Conservation (phyloP, 257 asterid species). For the Euphrasia confusa region DNA sequence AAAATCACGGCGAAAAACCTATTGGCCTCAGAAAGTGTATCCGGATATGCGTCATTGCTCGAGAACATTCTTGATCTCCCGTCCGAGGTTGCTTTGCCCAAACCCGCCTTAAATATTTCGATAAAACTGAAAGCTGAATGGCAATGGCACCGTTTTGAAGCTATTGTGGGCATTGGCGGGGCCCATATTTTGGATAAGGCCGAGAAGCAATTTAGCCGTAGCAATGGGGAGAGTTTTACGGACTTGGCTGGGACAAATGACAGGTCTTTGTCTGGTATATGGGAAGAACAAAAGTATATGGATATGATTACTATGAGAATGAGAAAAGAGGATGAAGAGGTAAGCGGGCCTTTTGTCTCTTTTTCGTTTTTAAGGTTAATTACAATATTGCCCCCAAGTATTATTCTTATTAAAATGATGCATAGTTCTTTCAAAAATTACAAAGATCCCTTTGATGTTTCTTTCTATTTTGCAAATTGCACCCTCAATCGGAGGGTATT, state of each 20-base stretch:
- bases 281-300: slow-evolving; percentile 72
- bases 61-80: slow-evolving; percentile 68
- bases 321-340: slow-evolving; percentile 91
- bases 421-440: no score
- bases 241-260: slow-evolving; percentile 32
- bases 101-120: slow-evolving; percentile 45
- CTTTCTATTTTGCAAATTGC: no score
- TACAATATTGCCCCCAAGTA: not conserved
- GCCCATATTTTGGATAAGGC: slow-evolving; percentile 33
- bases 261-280: slow-evolving; percentile 50
- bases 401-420: no score
- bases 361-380: not conserved
- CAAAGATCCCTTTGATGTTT: no score
- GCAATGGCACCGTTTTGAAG: slow-evolving; percentile 65
- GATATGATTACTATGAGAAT: slow-evolving; percentile 52
- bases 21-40: slow-evolving; percentile 73
- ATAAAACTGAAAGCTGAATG: slow-evolving; percentile 56
- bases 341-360: slow-evolving; percentile 21
- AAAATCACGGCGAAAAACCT: slow-evolving; percentile 61
- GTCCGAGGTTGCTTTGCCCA: slow-evolving; percentile 63
- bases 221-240: slow-evolving; percentile 35
- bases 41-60: slow-evolving; percentile 69
- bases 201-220: slow-evolving; percentile 54
- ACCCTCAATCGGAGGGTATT: no score
- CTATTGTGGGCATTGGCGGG: slow-evolving; percentile 25